Evolutionary conservation across 2,329 filamentous ascomycete genomes (phyloP).

Genomic region (Monosporascus sp.): DNA sequence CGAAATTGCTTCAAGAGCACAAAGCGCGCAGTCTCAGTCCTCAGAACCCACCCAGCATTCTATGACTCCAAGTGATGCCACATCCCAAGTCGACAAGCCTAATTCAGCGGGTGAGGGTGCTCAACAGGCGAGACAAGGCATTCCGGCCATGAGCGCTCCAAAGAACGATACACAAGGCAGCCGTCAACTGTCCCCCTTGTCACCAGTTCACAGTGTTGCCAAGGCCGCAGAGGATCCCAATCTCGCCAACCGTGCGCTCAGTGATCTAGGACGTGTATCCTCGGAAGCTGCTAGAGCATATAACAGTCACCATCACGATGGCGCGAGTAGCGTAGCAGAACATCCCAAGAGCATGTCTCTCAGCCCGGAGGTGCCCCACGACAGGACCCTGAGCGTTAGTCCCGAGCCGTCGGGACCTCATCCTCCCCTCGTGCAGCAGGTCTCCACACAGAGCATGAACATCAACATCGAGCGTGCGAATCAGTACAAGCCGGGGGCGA

Average conservation of each 20-base stretch:
- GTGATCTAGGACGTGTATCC: constrained; percentile 5
- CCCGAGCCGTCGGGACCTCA: constrained; percentile 17
- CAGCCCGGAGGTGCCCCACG: constrained; percentile 12
- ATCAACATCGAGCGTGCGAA: constrained; percentile 24
- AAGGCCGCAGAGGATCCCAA: not conserved
- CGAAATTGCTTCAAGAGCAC: not conserved
- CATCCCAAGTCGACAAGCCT: not conserved
- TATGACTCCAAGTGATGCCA: not conserved
- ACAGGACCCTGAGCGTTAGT: constrained; percentile 19
- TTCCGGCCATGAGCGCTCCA: constrained; percentile 4
- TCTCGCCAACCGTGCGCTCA: not conserved
- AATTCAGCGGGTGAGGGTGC: not conserved
- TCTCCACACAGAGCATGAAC: constrained; percentile 20
- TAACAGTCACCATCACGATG: not conserved
- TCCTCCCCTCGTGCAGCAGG: constrained; percentile 14
- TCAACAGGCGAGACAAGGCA: not conserved
- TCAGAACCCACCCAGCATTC: constrained; percentile 1
- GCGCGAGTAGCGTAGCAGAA: constrained; percentile 2
- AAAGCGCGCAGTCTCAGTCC: not conserved
- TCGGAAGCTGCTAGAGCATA: not conserved
- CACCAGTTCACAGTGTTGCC: constrained; percentile 3
- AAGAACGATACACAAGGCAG: constrained; percentile 8
- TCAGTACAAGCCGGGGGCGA: constrained; percentile 4
- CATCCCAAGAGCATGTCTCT: constrained; percentile 11
- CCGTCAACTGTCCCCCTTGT: constrained; percentile 5